Conservation (phyloP, 2,329 filamentous ascomycete species). For the Sporothrix globosa region DNA sequence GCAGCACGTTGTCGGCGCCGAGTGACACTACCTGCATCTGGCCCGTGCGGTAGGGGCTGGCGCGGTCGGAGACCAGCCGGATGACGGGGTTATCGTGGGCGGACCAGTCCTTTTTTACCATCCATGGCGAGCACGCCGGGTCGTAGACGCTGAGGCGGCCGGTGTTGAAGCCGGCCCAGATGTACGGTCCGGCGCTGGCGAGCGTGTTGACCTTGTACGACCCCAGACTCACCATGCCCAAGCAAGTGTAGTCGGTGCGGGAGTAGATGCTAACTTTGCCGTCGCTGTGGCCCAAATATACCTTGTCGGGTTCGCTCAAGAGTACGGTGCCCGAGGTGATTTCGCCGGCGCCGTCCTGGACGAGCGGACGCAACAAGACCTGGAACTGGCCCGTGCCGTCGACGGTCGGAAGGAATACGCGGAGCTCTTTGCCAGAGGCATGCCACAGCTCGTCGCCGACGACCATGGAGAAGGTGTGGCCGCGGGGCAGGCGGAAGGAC, state of each 20-base stretch:
- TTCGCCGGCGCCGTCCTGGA: conserved; percentile 75
- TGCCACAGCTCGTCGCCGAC: conserved; percentile 87
- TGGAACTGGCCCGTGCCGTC: conserved; percentile 73
- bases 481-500: conserved; percentile 75
- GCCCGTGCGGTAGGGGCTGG: conserved; percentile 83
- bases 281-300: conserved; percentile 90
- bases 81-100: conserved; percentile 84
- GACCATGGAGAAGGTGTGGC: conserved; percentile 85
- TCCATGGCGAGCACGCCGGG: conserved; percentile 79
- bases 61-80: conserved; percentile 74
- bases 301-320: conserved; percentile 72
- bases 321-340: conserved; percentile 82
- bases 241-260: conserved; percentile 71
- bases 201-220: conserved; percentile 94
- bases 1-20: conserved; percentile 82
- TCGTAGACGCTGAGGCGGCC: conserved; percentile 95
- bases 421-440: conserved; percentile 81
- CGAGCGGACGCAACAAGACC: conserved; percentile 70
- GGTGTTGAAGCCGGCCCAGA: conserved; percentile 95
- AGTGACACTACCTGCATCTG: conserved; percentile 83
- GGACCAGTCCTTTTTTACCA: conserved; percentile 90
- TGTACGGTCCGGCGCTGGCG: conserved; percentile 74
- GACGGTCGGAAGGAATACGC: conserved; percentile 75
- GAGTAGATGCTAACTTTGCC: conserved; percentile 96
- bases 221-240: conserved; percentile 83